Base-by-base conservation (phyloP, 352 stramenopile genomes). In the Thraustochytrium sp. region DNA sequence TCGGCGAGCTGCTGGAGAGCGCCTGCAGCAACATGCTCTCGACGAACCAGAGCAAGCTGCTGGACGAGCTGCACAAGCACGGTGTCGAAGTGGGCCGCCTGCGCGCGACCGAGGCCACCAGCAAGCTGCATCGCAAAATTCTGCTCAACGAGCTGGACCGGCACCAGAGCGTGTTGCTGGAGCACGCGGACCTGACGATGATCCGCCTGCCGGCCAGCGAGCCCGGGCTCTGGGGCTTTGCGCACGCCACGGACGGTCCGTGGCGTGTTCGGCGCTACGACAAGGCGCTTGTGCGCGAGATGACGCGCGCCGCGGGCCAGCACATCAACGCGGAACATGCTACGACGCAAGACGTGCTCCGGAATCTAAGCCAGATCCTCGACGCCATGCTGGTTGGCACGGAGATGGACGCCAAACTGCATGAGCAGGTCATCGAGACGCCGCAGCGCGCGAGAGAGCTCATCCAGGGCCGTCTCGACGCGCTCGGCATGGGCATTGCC, bases 11-110 rank as follows among this genome's bases (percentile, higher is more conserved):
- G 16, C 34, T 80, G 51, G 21, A 80, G 34, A 80, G 51, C 51
- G 34, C 68, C 29, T 80, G 68, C 68, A 72, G 76, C 68, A 80
- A 80, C 68, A 80, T 80, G 68, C 76, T 63, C 23, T 42, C 31
- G 1, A 80, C 76, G 16, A 80, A 80, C 51, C 31, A 80, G 31
- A 44, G 68, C 46, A 80, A 72, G 31, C 51, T 80, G 23, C 68
- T 80, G 8, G 68, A 80, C 13, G 68, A 80, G 46, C 46, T 80
- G 26, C 68, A 80, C 38, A 8, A 26, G 4, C 42, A 64, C 38
- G 68, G 68, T 18, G 34, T 80, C 31, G 68, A 80, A 26, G 68
- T 72, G 9, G 68, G 68, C 29, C 68, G 68, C 23, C 68, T 80
- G 21, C 31, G 40, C 3, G 68, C 68, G n/a, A 80, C 42, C n/a